These are phyloP conservation scores for Noccaea caerulescens DNA, from an alignment of 345 rosid genomes.

Conservation along the genomic window DNA sequence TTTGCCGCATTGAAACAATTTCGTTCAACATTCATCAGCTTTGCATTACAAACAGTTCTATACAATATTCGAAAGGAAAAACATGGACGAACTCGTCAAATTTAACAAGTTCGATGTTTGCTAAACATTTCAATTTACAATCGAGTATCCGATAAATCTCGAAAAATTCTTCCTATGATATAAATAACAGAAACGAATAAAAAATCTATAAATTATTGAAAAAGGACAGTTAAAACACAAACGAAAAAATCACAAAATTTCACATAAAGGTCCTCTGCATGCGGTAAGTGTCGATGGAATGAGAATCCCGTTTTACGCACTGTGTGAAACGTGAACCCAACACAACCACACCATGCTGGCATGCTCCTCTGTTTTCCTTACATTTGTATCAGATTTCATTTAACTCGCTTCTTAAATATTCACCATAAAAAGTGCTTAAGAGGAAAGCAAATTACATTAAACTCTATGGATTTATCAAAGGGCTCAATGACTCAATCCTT, in stretches of 20 bases:
- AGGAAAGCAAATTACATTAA: neutral
- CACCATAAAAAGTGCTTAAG: neutral
- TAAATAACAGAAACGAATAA: no score
- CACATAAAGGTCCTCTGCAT: neutral
- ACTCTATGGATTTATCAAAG: neutral
- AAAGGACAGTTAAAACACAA: no score
- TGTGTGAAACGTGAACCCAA: slow-evolving; percentile 32
- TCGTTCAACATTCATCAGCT: no score
- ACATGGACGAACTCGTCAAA: no score
- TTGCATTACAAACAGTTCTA: no score
- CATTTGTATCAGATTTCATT: slow-evolving; percentile 13
- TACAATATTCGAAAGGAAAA: no score
- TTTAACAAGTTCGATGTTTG: no score
- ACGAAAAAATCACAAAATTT: neutral
- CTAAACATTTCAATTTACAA: no score
- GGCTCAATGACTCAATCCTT: neutral
- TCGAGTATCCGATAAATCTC: no score
- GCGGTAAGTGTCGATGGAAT: slow-evolving; percentile 25
- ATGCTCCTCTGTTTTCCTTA: slow-evolving; percentile 6
- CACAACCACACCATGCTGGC: neutral
- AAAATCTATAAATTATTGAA: no score
- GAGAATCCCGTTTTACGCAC: slow-evolving; percentile 23
- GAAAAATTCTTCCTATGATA: no score
- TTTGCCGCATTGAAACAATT: no score
- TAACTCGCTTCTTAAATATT: neutral